Evolutionary conservation across 2,329 filamentous ascomycete species (phyloP), one percentile per base, ranked within the genome.

Genomic region (Colletotrichum filicis): DNA sequence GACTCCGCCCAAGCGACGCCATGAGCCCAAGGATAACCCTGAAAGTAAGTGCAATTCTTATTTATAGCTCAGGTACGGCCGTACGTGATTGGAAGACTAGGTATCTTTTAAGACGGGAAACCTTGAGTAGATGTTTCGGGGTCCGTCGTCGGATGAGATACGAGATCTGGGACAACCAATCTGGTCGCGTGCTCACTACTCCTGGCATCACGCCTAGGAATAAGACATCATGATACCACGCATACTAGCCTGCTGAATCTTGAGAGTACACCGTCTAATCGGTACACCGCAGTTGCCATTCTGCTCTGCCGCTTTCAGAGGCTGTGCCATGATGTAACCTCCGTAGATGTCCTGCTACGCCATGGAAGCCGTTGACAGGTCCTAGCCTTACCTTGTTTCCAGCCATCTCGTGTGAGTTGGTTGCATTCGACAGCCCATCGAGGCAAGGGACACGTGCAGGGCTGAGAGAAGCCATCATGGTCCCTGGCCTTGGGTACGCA

Each of bases 11-110:
- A 46, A 32, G 19, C 19, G 49, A 52, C 14, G 46, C 56, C 35
- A 14, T 57, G 22, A 57, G 28, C 63, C 57, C 64, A 28, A 19
- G 24, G 8, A 42, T 22, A 66, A 37, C 64, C 64, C 32, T 60
- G 16, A 28, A 46, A 37, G 37, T 19, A 58, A 28, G n/a, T 14
- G 28, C 9, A 49, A 68, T 42, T 28, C 64, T 68, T 68, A 68
- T 71, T 71, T 62, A 57, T 71, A 71, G 68, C 52, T 19, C 57
- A 57, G 68, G 63, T 4, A 71, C 35, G 32, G 37, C 7, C 22
- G 19, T 62, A 3, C 0, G 16, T 63, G 63, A 71, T 71, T 71
- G 64, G 68, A 61, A 52, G 56, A 71, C 57, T 37, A n/a, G n/a
- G n/a, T n/a, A 19, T 28, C 11, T 5, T 49, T 57, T 4, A n/a